Evolutionary conservation across 2,329 filamentous ascomycete species (phyloP).

Genomic region (Penicillium sp.): DNA sequence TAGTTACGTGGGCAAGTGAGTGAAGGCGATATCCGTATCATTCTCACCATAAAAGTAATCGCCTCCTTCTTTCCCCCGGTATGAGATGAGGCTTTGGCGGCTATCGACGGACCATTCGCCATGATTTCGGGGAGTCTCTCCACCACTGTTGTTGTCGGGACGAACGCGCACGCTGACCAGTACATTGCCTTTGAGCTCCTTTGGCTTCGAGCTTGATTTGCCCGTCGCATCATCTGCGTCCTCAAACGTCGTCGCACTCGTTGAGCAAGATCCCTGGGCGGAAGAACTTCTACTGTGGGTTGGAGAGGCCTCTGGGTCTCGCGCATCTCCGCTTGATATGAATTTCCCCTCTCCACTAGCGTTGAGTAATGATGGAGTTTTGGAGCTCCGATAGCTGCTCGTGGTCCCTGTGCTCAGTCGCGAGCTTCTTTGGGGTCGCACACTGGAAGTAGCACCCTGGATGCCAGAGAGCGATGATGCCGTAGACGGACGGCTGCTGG

Average conservation of each 20-base stretch:
- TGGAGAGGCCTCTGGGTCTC: constrained; percentile 76
- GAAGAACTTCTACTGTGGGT: constrained; percentile 89
- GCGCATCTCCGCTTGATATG: constrained; percentile 60
- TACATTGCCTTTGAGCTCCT: constrained; percentile 89
- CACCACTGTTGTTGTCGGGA: constrained; percentile 65
- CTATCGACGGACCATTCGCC: constrained; percentile 92
- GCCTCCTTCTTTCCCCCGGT: constrained; percentile 82
- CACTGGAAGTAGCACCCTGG: constrained; percentile 31
- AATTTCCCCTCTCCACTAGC: constrained; percentile 75
- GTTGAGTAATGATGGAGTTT: constrained; percentile 73
- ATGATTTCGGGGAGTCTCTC: constrained; percentile 62
- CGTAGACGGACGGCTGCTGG: constrained; percentile 62
- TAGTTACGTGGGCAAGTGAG: background rate
- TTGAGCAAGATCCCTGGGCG: constrained; percentile 87
- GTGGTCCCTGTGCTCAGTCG: constrained; percentile 56
- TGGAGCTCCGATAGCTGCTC: constrained; percentile 49
- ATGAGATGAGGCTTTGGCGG: constrained; percentile 75
- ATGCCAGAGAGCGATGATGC: constrained; percentile 45
- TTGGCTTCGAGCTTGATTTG: constrained; percentile 39
- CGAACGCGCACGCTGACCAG: constrained; percentile 91
- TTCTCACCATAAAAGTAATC: constrained; percentile 84
- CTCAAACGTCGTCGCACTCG: constrained; percentile 84
- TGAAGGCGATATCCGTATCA: background rate
- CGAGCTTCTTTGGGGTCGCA: constrained; percentile 56
- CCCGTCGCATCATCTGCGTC: constrained; percentile 62